phyloP scores from a whole-genome alignment of 2,329 filamentous ascomycete genomes.

The Botrytis cinerea region DNA sequence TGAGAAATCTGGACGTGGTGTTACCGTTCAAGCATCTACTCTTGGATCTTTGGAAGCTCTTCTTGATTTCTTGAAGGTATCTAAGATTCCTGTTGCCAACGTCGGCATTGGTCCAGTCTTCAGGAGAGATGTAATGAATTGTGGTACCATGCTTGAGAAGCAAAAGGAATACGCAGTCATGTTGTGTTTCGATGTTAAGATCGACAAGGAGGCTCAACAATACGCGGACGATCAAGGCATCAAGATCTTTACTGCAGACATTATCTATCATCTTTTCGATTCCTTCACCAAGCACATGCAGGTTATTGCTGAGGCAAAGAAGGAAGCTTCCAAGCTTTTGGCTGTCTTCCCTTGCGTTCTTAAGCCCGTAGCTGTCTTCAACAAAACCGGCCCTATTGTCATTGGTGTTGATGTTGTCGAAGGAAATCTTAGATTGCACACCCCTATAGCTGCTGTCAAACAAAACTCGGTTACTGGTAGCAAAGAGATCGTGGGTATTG shows the following conservation, averaged over 20 bases:
- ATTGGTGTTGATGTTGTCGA: slow-evolving; percentile 95
- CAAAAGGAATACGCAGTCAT: slow-evolving; percentile 95
- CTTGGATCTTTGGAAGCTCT: slow-evolving; percentile 95
- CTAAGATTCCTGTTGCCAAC: slow-evolving; percentile 96
- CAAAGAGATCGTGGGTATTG: slow-evolving; percentile 82
- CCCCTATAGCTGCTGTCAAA: slow-evolving; percentile 86
- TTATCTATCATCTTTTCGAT: slow-evolving; percentile 98
- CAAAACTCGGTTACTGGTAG: slow-evolving; percentile 73
- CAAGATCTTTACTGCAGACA: slow-evolving; percentile 98
- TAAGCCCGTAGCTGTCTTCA: slow-evolving; percentile 88
- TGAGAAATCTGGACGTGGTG: slow-evolving; percentile 88
- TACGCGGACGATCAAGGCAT: slow-evolving; percentile 94
- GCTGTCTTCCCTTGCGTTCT: slow-evolving; percentile 97
- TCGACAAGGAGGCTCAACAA: slow-evolving; percentile 90
- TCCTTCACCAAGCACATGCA: slow-evolving; percentile 95
- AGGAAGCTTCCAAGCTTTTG: slow-evolving; percentile 92
- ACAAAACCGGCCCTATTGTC: slow-evolving; percentile 95
- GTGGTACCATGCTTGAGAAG: slow-evolving; percentile 96
- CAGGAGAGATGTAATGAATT: slow-evolving; percentile 96
- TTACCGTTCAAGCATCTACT: slow-evolving; percentile 95
- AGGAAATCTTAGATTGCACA: slow-evolving; percentile 81
- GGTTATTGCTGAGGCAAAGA: slow-evolving; percentile 82
- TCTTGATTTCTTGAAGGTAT: slow-evolving; percentile 91
- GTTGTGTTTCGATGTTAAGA: slow-evolving; percentile 99
- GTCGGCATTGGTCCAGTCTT: slow-evolving; percentile 97